These are phyloP conservation scores for Cercis canadensis DNA, from an alignment of 306 rosid species.

Conservation along the genomic window DNA sequence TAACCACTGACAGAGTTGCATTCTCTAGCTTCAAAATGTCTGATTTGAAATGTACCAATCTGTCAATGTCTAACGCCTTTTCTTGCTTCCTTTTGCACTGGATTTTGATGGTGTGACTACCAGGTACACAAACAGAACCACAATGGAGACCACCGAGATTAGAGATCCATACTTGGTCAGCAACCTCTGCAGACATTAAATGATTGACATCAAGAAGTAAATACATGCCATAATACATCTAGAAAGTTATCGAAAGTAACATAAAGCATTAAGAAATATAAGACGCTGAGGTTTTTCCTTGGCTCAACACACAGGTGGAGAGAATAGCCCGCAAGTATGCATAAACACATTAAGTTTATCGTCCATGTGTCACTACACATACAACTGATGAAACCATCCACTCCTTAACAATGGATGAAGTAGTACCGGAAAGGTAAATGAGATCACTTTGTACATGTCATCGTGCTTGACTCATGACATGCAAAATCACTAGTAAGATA, in stretches of 20 bases:
- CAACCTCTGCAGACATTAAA: slow-evolving; percentile 67
- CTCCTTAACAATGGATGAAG: slow-evolving; percentile 12
- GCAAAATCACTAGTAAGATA: slow-evolving; percentile 28
- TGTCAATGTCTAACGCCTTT: slow-evolving; percentile 71
- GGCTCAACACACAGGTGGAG: neutral
- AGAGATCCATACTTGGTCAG: slow-evolving; percentile 90
- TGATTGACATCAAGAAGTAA: slow-evolving; percentile 26
- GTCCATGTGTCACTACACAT: neutral
- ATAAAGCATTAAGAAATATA: neutral
- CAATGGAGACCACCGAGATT: slow-evolving; percentile 75
- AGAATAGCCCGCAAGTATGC: slow-evolving; percentile 3
- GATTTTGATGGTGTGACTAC: slow-evolving; percentile 85
- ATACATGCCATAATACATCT: neutral
- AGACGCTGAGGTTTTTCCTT: neutral
- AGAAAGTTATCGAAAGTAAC: neutral
- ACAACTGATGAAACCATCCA: slow-evolving; percentile 19
- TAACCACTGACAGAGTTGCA: slow-evolving; percentile 43
- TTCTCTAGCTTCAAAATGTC: slow-evolving; percentile 32
- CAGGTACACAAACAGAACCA: slow-evolving; percentile 74
- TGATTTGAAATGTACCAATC: slow-evolving; percentile 33
- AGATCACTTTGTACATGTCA: slow-evolving; percentile 2
- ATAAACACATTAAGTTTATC: slow-evolving; percentile 12
- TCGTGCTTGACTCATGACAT: slow-evolving; percentile 17
- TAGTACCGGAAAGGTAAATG: slow-evolving; percentile 28
- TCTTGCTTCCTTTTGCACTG: slow-evolving; percentile 85